phyloP scores from a whole-genome alignment of 1,139 yeast species.

The Taphrina deformans region DNA sequence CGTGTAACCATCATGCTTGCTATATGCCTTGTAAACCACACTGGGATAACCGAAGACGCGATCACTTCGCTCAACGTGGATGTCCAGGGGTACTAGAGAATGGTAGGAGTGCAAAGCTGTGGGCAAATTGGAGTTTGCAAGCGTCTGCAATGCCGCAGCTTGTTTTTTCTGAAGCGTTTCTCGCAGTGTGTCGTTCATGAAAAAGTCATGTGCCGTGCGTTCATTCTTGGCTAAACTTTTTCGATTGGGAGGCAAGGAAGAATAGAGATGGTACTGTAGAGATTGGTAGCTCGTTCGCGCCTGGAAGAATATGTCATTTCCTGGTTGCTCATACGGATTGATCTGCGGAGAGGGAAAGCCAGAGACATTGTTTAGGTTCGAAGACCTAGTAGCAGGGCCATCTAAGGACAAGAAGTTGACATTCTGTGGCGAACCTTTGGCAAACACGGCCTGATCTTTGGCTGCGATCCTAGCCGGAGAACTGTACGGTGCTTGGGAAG shows the following conservation, averaged over 20 bases:
- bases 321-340: constrained; percentile 14
- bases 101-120: constrained; percentile 79
- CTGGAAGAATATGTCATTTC: constrained; percentile 37
- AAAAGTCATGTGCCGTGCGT: constrained; percentile 65
- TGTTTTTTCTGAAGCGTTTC: constrained; percentile 70
- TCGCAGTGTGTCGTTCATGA: constrained; percentile 70
- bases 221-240: constrained; percentile 65
- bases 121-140: constrained; percentile 65
- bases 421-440: constrained; percentile 1
- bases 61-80: constrained; percentile 55
- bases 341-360: constrained; percentile 30
- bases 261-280: constrained; percentile 81
- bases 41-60: constrained; percentile 63
- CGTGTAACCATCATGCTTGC: constrained; percentile 73
- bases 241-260: constrained; percentile 84
- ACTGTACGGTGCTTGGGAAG: background rate
- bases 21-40: constrained; percentile 74
- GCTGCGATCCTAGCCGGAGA: background rate
- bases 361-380: constrained; percentile 17
- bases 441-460: background rate
- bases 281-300: constrained; percentile 48
- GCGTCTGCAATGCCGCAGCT: constrained; percentile 74
- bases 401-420: constrained; percentile 10
- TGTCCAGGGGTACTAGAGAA: constrained; percentile 80
- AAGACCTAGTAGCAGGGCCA: background rate